These are phyloP conservation scores for Erucastrum elatum DNA, from an alignment of 345 rosid species.

Conservation along the genomic window DNA sequence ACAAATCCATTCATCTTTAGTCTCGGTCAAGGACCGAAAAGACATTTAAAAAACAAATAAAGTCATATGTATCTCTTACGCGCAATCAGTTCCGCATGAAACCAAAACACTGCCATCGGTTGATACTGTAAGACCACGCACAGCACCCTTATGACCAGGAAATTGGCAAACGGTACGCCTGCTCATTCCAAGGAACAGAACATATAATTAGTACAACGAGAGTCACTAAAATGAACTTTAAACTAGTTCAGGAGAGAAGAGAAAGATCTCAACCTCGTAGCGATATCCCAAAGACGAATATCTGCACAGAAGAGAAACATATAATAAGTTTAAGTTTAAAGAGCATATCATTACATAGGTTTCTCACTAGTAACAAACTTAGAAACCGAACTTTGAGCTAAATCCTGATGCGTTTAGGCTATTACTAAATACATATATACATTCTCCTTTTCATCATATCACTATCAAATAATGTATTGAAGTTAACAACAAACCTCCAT, in stretches of 20 bases:
- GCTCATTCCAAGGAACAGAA: not conserved
- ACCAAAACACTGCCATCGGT: constrained; percentile 79
- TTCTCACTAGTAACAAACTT: not conserved
- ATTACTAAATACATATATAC: not conserved
- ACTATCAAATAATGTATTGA: not conserved
- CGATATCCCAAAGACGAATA: constrained; percentile 94
- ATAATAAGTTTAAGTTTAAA: not conserved
- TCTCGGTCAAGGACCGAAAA: not conserved
- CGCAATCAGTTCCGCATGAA: constrained; percentile 91
- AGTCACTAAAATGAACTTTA: not conserved
- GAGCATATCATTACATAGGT: not conserved
- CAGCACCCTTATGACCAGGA: constrained; percentile 96
- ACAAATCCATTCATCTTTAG: constrained; percentile 16
- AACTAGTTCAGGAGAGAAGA: not conserved
- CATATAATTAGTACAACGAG: not conserved
- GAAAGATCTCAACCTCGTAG: constrained; percentile 57
- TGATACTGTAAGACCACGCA: constrained; percentile 82
- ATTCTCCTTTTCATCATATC: not conserved
- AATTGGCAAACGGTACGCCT: constrained; percentile 46
- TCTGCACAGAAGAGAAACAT: constrained; percentile 51
- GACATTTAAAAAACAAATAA: too few species aligned
- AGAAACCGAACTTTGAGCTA: not conserved
- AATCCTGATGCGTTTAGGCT: not conserved
- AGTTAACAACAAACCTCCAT: constrained; percentile 64
- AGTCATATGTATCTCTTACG: constrained; percentile 55